Evolutionary conservation across 2,329 filamentous ascomycete species (phyloP), one percentile per base, ranked within the genome.

Genomic region (Pseudogymnoascus sp.): DNA sequence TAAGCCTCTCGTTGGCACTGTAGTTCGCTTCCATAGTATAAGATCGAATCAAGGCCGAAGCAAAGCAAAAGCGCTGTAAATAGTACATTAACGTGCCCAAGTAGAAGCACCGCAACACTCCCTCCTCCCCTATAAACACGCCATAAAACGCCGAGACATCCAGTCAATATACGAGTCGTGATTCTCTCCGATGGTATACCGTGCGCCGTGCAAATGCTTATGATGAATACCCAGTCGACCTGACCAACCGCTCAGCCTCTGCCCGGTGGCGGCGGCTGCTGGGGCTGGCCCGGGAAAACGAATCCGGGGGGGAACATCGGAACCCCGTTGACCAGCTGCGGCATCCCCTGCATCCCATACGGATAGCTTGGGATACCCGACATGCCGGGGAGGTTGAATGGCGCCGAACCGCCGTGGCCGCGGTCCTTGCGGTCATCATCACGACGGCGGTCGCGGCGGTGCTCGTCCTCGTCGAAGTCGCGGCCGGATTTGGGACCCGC

Each of bases 401-500:
- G 60, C 6, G 64, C 60, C 4, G 61, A 64, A 14, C 63, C 64
- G 39, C 63, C 60, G 29, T 64, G 43, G 31, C 61, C 60, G 55
- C 66, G 60, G 38, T 67, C 63, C 41, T 66, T 64, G 55, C 64
- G 62, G 37, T 65, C 55, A 38, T 55, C 58, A n/a, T 61, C 39
- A 31, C 41, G 49, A 11, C 69, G 66, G 31, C 68, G 67, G 37
- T 63, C 62, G 26, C 67, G 67, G n/a, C 63, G 64, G 33, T 60
- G 61, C 7, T 71, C 69, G 21, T 73, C 71, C 23, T 72, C 70
- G 10, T 72, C 71, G 14, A 68, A 68, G 41, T 70, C 70, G 10
- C 71, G 69, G 62, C 62, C 69, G 19, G 84, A 87, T 69, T 86
- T 86, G 60, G 85, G 85, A 2, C 85, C 85, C 69, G 86, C 83